Conservation (phyloP, 139 green algal species). For the Trebouxia sp. region DNA sequence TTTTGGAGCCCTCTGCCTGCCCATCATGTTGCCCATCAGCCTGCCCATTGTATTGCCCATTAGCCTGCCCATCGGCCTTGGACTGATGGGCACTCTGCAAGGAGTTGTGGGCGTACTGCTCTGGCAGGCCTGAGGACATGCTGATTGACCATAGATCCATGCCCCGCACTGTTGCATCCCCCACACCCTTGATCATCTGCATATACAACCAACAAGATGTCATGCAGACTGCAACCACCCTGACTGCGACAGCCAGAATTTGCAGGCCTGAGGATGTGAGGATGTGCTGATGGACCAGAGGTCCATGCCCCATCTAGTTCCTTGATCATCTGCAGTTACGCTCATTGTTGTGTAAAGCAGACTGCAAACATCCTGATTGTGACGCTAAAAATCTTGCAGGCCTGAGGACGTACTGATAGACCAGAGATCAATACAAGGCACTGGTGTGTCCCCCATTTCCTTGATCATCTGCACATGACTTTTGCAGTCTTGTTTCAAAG, state of each 20-base stretch:
- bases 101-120: background rate
- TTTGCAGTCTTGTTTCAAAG: background rate
- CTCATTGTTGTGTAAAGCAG: background rate
- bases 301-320: background rate
- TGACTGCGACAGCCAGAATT: background rate
- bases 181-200: slow-evolving; percentile 24
- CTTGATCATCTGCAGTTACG: background rate
- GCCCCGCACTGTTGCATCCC: background rate
- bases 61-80: background rate
- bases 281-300: slow-evolving; percentile 1
- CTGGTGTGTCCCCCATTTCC: background rate
- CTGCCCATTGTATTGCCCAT: background rate
- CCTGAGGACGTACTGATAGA: background rate
- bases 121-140: background rate
- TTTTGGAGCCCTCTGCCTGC: background rate
- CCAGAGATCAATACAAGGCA: slow-evolving; percentile 2
- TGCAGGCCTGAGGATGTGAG: background rate
- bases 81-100: background rate
- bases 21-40: background rate
- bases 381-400: background rate
- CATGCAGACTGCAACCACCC: background rate
- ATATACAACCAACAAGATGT: background rate
- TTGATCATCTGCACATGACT: background rate
- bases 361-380: background rate
- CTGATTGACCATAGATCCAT: slow-evolving; percentile 30